Conservation (phyloP, 2,329 filamentous ascomycete species). For the Penicillium sp. region DNA sequence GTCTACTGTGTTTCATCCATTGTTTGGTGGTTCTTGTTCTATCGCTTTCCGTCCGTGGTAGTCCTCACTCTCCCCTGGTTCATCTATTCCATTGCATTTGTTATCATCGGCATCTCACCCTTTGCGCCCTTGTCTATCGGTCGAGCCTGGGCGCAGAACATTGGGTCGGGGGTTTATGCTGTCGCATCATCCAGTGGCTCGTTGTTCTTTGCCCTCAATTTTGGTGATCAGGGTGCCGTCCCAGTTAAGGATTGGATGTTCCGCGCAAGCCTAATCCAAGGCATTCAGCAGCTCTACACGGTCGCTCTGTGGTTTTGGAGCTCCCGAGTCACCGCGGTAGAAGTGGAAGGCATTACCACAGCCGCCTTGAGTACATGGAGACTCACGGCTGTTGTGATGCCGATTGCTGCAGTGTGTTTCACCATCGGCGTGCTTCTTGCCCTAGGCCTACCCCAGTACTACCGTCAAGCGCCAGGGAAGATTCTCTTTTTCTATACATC, state of each 20-base stretch:
- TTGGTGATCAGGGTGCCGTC: conserved; percentile 63
- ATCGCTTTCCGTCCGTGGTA: conserved; percentile 57
- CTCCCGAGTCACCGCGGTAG: conserved; percentile 44
- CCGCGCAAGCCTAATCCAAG: conserved; percentile 65
- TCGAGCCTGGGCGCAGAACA: conserved; percentile 59
- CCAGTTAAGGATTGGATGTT: conserved; percentile 67
- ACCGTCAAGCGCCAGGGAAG: conserved; percentile 63
- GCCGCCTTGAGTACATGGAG: conserved; percentile 44
- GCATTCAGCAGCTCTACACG: conserved; percentile 66
- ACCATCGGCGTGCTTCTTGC: conserved; percentile 56
- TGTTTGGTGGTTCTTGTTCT: conserved; percentile 65
- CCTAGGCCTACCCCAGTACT: conserved; percentile 66
- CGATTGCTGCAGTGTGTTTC: conserved; percentile 60
- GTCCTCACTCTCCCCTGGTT: conserved; percentile 61
- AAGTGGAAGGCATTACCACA: conserved; percentile 37
- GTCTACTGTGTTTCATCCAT: conserved; percentile 61
- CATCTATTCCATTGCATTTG: conserved; percentile 63
- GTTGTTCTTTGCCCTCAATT: conserved; percentile 67
- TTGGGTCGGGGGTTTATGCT: conserved; percentile 63
- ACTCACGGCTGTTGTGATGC: conserved; percentile 57
- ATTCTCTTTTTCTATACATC: conserved; percentile 67
- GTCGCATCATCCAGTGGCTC: conserved; percentile 63
- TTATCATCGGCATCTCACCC: conserved; percentile 63
- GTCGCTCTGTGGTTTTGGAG: conserved; percentile 69
- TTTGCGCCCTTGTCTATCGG: conserved; percentile 43